Conservation (phyloP, 768 basidiomycete species). For the Mycena sanguinolenta region DNA sequence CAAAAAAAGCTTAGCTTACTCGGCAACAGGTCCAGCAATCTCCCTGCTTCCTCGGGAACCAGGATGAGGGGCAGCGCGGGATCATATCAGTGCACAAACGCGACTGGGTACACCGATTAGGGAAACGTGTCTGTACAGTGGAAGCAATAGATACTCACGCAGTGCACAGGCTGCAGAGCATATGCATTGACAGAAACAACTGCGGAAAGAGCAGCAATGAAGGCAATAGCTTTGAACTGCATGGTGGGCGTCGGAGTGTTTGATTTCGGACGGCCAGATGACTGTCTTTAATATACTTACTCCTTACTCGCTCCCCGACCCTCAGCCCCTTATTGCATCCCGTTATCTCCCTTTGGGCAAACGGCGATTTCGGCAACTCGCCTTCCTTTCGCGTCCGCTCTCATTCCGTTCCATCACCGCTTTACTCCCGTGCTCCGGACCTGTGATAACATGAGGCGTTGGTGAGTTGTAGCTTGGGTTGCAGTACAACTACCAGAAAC, state of each 20-base stretch:
- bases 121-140: background rate
- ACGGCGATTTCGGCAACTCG: no score
- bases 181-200: background rate
- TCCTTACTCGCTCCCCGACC: no score
- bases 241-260: background rate
- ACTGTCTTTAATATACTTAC: background rate
- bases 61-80: background rate
- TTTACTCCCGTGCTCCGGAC: no score
- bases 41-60: background rate
- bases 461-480: no score
- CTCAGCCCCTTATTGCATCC: no score
- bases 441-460: no score
- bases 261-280: background rate
- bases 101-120: background rate
- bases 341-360: no score
- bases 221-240: constrained; percentile 1
- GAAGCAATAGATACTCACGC: background rate
- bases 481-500: no score
- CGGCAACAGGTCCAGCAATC: background rate
- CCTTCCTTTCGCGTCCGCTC: no score
- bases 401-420: no score
- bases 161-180: background rate
- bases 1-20: background rate
- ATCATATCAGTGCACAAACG: background rate
- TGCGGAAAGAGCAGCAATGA: background rate